These are phyloP conservation scores for Diutina sp. DNA, from an alignment of 1,139 yeast species.

Conservation along the genomic window DNA sequence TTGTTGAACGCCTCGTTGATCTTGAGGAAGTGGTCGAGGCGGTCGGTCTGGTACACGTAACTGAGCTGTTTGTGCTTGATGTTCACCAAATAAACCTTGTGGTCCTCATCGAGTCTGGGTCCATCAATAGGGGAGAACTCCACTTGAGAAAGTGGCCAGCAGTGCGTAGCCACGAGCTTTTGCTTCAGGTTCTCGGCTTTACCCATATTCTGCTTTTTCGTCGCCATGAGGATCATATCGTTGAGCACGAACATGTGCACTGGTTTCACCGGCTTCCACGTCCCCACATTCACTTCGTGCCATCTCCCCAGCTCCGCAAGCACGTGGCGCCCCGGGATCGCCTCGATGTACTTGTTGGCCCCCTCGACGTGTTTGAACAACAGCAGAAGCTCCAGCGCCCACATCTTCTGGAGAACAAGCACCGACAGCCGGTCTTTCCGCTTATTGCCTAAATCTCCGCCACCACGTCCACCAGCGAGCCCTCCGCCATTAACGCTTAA, in stretches of 20 bases:
- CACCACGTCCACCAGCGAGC: neutral
- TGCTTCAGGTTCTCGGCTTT: conserved; percentile 9
- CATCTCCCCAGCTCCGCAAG: conserved; percentile 73
- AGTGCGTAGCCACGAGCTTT: conserved; percentile 57
- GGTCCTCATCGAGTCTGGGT: conserved; percentile 11
- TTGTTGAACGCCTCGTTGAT: conserved; percentile 47
- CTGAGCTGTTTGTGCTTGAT: conserved; percentile 35
- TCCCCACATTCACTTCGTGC: conserved; percentile 79
- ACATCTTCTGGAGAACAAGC: conserved; percentile 60
- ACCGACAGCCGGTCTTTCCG: conserved; percentile 51
- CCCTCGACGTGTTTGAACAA: conserved; percentile 82
- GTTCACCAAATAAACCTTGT: conserved; percentile 29
- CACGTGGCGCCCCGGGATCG: conserved; percentile 73
- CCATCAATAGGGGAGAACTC: conserved; percentile 28
- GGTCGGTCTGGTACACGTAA: conserved; percentile 55
- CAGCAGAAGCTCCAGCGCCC: conserved; percentile 65
- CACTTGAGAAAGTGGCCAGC: conserved; percentile 65
- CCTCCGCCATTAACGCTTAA: neutral
- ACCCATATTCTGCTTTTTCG: conserved; percentile 35
- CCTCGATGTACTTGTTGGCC: conserved; percentile 69
- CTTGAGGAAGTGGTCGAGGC: conserved; percentile 44
- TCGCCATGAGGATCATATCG: conserved; percentile 67
- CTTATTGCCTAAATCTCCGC: conserved; percentile 10
- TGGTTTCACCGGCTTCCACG: conserved; percentile 71
- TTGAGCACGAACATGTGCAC: conserved; percentile 68